Percentiles rank a stretch among this genome's conserved stretches.
phyloP scores from a whole-genome alignment of 2,329 filamentous ascomycete species.

The Truncatella angustata region DNA sequence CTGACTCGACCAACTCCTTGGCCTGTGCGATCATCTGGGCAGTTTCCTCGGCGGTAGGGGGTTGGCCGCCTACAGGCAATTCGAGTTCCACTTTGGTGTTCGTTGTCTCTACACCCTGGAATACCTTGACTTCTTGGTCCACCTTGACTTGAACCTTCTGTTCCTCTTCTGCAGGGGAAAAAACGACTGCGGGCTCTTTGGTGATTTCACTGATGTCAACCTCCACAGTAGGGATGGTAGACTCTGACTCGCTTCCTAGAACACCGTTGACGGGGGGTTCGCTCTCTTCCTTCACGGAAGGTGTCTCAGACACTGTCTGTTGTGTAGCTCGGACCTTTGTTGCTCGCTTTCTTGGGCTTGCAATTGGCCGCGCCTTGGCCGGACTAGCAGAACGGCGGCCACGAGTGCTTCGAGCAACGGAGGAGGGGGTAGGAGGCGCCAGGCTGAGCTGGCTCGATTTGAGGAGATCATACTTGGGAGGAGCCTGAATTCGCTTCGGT shows the following conservation, averaged over 20 bases:
- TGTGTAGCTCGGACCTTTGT: constrained; percentile 39
- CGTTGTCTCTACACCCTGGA: constrained; percentile 63
- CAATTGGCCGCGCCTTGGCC: constrained; percentile 49
- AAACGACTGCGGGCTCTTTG: constrained; percentile 45
- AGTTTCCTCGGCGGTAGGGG: constrained; percentile 74
- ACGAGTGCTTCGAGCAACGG: constrained; percentile 43
- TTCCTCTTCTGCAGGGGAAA: constrained; percentile 55
- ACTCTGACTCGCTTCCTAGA: constrained; percentile 48
- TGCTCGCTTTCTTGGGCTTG: constrained; percentile 55
- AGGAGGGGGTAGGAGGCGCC: constrained; percentile 43
- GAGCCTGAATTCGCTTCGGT: constrained; percentile 74
- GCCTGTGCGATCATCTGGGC: constrained; percentile 83
- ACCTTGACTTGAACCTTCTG: constrained; percentile 67
- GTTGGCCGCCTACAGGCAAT: constrained; percentile 62
- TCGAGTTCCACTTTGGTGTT: constrained; percentile 75
- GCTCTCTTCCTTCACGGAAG: constrained; percentile 30
- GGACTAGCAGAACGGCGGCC: constrained; percentile 58
- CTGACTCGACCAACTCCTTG: constrained; percentile 79
- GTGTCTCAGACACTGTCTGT: constrained; percentile 35
- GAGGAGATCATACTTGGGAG: constrained; percentile 70
- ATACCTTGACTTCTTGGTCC: constrained; percentile 50
- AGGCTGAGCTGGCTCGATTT: constrained; percentile 42
- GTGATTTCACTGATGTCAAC: constrained; percentile 46
- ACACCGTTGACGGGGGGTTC: constrained; percentile 30
- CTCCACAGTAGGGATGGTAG: constrained; percentile 34